phyloP scores from a whole-genome alignment of 2,329 filamentous ascomycete genomes.

The Neonectria coccinea region DNA sequence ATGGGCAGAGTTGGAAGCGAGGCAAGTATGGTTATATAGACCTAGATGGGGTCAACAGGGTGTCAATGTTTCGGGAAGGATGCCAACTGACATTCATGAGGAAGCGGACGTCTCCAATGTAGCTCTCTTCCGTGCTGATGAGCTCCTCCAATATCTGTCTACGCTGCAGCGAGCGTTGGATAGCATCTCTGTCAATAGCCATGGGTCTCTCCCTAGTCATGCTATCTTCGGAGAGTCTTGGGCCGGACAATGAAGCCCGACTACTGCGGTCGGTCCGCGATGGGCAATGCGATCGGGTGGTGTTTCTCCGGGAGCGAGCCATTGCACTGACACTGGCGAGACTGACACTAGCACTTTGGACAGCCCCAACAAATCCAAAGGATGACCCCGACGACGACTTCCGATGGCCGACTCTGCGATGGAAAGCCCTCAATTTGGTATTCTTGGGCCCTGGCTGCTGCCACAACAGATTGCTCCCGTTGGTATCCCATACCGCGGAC shows the following conservation, averaged over 20 bases:
- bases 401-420: slow-evolving; percentile 53
- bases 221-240: slow-evolving; percentile 75
- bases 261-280: slow-evolving; percentile 73
- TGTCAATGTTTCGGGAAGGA: background rate
- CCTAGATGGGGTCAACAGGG: slow-evolving; percentile 57
- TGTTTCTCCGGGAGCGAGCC: slow-evolving; percentile 68
- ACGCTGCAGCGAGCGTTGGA: slow-evolving; percentile 78
- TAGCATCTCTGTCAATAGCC: slow-evolving; percentile 74
- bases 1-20: slow-evolving; percentile 75
- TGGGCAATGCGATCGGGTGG: slow-evolving; percentile 62
- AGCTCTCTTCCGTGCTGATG: slow-evolving; percentile 86
- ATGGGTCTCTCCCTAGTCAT: slow-evolving; percentile 67
- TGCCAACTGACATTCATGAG: slow-evolving; percentile 77
- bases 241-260: slow-evolving; percentile 68
- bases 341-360: slow-evolving; percentile 85
- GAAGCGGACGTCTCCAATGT: slow-evolving; percentile 88
- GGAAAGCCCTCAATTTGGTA: slow-evolving; percentile 18
- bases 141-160: slow-evolving; percentile 87
- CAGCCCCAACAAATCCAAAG: slow-evolving; percentile 80
- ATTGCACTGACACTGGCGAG: slow-evolving; percentile 77
- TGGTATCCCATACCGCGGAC: slow-evolving; percentile 18
- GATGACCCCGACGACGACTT: slow-evolving; percentile 80
- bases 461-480: slow-evolving; percentile 15
- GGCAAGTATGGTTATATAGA: slow-evolving; percentile 80
- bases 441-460: slow-evolving; percentile 22